These are phyloP conservation scores for Wickerhamiella alocasiicola DNA, from an alignment of 805 yeast genomes.

Conservation along the genomic window DNA sequence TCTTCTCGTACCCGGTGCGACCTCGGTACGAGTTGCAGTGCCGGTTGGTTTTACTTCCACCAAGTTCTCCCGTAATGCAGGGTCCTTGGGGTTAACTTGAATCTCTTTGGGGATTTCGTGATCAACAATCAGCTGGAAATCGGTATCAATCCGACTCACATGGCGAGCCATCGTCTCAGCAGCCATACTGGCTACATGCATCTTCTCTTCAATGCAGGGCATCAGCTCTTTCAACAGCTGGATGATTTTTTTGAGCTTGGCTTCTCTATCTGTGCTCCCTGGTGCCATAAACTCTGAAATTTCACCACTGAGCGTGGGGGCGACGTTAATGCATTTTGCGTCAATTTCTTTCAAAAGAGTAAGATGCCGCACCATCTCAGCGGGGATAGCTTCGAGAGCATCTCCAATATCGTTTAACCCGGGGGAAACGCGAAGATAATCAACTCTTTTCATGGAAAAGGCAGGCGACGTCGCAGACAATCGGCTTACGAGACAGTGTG, in stretches of 20 bases:
- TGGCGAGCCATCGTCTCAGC: constrained; percentile 62
- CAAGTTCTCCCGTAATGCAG: constrained; percentile 65
- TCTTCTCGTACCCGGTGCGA: constrained; percentile 3
- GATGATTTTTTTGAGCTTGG: constrained; percentile 29
- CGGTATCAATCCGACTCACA: constrained; percentile 62
- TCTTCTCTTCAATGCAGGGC: constrained; percentile 90
- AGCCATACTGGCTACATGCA: constrained; percentile 93
- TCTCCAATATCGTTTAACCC: constrained; percentile 88
- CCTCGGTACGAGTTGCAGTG: background rate
- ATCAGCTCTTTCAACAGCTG: constrained; percentile 49
- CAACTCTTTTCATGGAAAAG: no score
- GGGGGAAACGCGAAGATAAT: constrained; percentile 34
- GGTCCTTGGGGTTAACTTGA: constrained; percentile 56
- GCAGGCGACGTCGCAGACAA: no score
- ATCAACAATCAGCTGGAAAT: constrained; percentile 58
- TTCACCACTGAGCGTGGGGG: constrained; percentile 50
- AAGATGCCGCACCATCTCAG: constrained; percentile 69
- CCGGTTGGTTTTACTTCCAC: constrained; percentile 32
- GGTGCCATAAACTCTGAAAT: constrained; percentile 38
- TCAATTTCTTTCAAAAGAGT: constrained; percentile 86
- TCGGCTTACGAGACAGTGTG: no score
- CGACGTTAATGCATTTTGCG: constrained; percentile 72
- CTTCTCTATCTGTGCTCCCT: constrained; percentile 25
- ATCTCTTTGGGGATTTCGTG: constrained; percentile 73
- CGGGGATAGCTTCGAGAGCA: constrained; percentile 80